A percentile compares a stretch with the other conserved stretches of the same genome.
These are phyloP conservation scores for Bruguiera sexangula DNA, from an alignment of 345 rosid species.

Conservation along the genomic window DNA sequence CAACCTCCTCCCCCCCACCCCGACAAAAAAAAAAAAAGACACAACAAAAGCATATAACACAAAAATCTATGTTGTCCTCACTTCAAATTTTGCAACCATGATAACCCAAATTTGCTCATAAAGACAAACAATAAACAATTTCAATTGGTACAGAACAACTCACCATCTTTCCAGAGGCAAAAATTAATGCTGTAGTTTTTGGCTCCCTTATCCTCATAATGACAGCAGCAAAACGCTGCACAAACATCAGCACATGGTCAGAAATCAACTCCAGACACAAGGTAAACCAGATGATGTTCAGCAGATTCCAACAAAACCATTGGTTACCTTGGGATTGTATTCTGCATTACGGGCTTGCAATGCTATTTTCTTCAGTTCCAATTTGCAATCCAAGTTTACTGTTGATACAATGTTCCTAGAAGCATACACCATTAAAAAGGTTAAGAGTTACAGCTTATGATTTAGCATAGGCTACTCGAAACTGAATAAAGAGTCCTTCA, in stretches of 20 bases:
- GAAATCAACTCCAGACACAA: slow-evolving; percentile 6
- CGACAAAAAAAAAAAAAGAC: too few relatives aligned
- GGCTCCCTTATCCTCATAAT: slow-evolving; percentile 87
- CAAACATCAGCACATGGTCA: slow-evolving; percentile 1
- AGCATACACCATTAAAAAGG: background rate
- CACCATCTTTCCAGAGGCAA: slow-evolving; percentile 87
- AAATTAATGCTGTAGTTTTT: slow-evolving; percentile 78
- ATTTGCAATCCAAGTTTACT: slow-evolving; percentile 65
- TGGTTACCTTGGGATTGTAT: slow-evolving; percentile 52
- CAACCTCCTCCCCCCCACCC: too few relatives aligned
- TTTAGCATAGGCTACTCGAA: too few relatives aligned
- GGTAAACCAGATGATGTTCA: background rate
- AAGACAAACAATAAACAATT: background rate
- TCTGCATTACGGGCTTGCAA: slow-evolving; percentile 67
- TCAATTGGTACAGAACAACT: slow-evolving; percentile 8
- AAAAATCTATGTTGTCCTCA: too few relatives aligned
- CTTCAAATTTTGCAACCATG: too few relatives aligned
- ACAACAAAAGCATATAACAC: too few relatives aligned
- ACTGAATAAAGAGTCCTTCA: too few relatives aligned
- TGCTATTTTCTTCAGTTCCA: slow-evolving; percentile 68
- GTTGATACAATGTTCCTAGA: slow-evolving; percentile 68
- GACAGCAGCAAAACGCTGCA: slow-evolving; percentile 78
- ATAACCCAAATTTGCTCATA: too few relatives aligned
- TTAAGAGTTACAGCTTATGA: background rate
- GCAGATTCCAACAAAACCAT: background rate